Conservation (phyloP, 2,329 filamentous ascomycete species). For the Penicillium sp. region DNA sequence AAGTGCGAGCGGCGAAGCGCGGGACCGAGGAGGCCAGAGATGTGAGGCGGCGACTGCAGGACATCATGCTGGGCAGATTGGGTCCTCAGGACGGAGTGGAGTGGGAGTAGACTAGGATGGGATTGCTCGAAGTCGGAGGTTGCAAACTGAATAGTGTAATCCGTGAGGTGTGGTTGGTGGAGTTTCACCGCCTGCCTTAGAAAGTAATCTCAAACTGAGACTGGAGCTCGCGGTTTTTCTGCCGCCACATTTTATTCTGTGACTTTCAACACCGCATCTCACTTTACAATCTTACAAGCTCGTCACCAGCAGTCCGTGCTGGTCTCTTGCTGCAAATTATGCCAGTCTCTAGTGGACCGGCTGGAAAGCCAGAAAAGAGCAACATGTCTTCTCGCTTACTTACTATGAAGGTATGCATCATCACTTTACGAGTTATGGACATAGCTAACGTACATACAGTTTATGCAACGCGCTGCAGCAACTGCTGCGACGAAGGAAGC, state of each 20-base stretch:
- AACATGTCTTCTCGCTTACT: constrained; percentile 80
- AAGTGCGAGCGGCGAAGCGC: constrained; percentile 37
- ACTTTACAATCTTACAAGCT: not conserved
- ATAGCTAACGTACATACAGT: constrained; percentile 46
- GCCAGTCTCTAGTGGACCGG: constrained; percentile 45
- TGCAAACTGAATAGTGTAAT: constrained; percentile 21
- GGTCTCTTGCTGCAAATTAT: constrained; percentile 22
- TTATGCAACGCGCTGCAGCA: constrained; percentile 86
- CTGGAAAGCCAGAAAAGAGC: constrained; percentile 61
- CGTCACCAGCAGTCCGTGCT: no score
- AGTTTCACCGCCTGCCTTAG: constrained; percentile 14
- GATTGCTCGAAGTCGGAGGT: constrained; percentile 1
- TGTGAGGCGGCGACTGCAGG: constrained; percentile 48
- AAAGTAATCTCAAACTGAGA: not conserved
- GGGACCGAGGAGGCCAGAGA: constrained; percentile 43
- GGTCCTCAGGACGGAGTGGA: constrained; percentile 20
- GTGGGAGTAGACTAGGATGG: constrained; percentile 8
- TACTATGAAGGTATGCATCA: constrained; percentile 71
- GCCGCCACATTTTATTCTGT: constrained; percentile 13
- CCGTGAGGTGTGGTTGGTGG: constrained; percentile 34
- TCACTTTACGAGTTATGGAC: not conserved
- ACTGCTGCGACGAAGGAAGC: constrained; percentile 49
- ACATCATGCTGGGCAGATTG: constrained; percentile 43
- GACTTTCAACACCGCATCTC: not conserved
- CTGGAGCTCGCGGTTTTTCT: constrained; percentile 18